Base-by-base conservation (phyloP, 2,329 filamentous ascomycete genomes). In the Aspergillus sp. region DNA sequence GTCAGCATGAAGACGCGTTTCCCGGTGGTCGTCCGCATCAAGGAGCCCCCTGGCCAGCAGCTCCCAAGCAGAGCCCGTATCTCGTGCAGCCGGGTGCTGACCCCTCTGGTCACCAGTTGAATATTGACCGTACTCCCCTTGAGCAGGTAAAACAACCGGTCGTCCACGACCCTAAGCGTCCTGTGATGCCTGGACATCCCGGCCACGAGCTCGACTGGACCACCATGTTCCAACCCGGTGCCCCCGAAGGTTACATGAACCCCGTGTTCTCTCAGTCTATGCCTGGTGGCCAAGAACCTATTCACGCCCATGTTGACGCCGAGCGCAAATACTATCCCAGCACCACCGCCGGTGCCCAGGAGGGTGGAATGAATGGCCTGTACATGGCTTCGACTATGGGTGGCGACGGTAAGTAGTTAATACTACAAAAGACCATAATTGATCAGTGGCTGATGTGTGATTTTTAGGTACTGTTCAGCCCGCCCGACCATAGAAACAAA, bases 191-290 rank as follows among this genome's bases (percentile, higher is more conserved):
- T 80, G 75, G 73, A 71, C 83, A 82, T 76, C 77, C 82, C 75
- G 82, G 82, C 75, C 84, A 86, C 79, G 77, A 77, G 53, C 67
- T 89, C 79, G 88, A 91, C 78, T 91, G 89, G 89, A 84, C 87
- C 70, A 84, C 88, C 73, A 89, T 91, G 86, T 90, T 90, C 80
- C 88, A 87, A 79, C 77, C 86, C 79, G 86, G 86, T 83, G 82
- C 84, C 79, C 84, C 88, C 76, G 80, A 86, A 77, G 80, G 82
- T 75, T 86, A 85, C 77, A 83, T 84, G 80, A 84, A 80, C 77
- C 79, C 79, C 73, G 80, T 82, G 72, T 86, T 84, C 77, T 78
- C 81, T 74, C 73, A 87, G 82, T 87, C 87, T 81, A 80, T 84
- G 82, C 82, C 83, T 75, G 83, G 87, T 79, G 86, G 81, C 76